A percentile compares a stretch with the other conserved stretches of the same genome.
Evolutionary conservation across 805 yeast species (phyloP).

Genomic region (Teunomyces pallodes): DNA sequence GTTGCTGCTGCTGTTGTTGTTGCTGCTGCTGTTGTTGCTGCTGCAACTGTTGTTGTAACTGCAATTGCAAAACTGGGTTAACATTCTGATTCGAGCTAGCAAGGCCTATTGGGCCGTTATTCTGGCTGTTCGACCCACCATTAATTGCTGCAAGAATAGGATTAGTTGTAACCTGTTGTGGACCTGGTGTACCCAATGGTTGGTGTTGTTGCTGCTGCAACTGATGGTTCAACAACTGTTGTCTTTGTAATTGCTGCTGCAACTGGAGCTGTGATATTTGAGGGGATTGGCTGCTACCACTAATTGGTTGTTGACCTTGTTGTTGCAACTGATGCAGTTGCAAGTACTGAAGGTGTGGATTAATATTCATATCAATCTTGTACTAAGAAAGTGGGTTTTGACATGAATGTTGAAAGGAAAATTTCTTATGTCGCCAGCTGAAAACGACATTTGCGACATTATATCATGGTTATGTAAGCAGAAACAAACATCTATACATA

Average conservation of each 20-base stretch:
- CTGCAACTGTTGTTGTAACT: slow-evolving; percentile 26
- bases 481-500: neutral
- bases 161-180: slow-evolving; percentile 23
- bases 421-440: neutral
- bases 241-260: slow-evolving; percentile 16
- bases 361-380: slow-evolving; percentile 31
- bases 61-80: slow-evolving; percentile 32
- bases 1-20: slow-evolving; percentile 14
- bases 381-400: neutral
- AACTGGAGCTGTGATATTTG: slow-evolving; percentile 33
- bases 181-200: slow-evolving; percentile 13
- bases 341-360: slow-evolving; percentile 43
- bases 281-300: slow-evolving; percentile 28
- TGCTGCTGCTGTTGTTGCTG: slow-evolving; percentile 18
- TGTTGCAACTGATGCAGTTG: slow-evolving; percentile 30
- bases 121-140: slow-evolving; percentile 20
- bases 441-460: slow-evolving; percentile 1
- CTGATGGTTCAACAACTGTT: slow-evolving; percentile 9
- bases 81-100: slow-evolving; percentile 13
- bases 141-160: slow-evolving; percentile 38
- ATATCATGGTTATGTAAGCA: neutral
- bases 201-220: slow-evolving; percentile 13
- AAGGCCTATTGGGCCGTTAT: slow-evolving; percentile 12
- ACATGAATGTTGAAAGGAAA: neutral
- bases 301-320: slow-evolving; percentile 19